Conservation (phyloP, 2,329 filamentous ascomycete genomes). For the Aspergillus pseudotamarii region DNA sequence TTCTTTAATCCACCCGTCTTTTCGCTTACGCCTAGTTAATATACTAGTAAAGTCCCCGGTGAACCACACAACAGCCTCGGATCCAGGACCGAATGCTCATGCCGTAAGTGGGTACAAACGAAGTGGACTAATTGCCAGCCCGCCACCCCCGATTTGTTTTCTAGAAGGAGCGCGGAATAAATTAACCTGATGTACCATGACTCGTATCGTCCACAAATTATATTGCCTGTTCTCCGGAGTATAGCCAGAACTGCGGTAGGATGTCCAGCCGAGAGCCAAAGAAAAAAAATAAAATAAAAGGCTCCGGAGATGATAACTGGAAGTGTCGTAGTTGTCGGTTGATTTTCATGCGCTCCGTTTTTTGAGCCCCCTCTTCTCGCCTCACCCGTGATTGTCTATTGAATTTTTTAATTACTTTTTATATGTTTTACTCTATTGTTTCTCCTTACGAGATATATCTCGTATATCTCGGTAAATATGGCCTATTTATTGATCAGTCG, state of each 20-base stretch:
- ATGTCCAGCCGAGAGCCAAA: neutral
- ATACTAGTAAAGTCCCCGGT: neutral
- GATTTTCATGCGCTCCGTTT: neutral
- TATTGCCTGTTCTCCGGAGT: neutral
- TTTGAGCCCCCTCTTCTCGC: neutral
- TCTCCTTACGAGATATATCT: neutral
- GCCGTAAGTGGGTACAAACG: neutral
- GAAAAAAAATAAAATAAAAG: neutral
- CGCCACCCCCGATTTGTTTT: neutral
- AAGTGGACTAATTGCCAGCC: neutral
- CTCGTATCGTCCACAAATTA: neutral
- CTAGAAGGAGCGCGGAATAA: neutral
- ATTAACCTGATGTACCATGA: neutral
- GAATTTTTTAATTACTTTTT: too few species aligned
- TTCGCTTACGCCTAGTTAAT: neutral
- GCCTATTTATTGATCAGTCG: neutral
- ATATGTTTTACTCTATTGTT: too few species aligned
- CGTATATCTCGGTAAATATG: neutral
- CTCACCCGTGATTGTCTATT: neutral
- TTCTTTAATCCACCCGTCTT: neutral
- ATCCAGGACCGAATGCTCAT: neutral
- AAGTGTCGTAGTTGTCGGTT: constrained; percentile 1
- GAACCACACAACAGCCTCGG: neutral
- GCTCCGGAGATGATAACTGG: constrained; percentile 10
- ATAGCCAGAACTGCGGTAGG: neutral